Evolutionary conservation across 2,329 filamentous ascomycete species (phyloP), one percentile per base, ranked within the genome.

Genomic region (Diaporthe humulicola): DNA sequence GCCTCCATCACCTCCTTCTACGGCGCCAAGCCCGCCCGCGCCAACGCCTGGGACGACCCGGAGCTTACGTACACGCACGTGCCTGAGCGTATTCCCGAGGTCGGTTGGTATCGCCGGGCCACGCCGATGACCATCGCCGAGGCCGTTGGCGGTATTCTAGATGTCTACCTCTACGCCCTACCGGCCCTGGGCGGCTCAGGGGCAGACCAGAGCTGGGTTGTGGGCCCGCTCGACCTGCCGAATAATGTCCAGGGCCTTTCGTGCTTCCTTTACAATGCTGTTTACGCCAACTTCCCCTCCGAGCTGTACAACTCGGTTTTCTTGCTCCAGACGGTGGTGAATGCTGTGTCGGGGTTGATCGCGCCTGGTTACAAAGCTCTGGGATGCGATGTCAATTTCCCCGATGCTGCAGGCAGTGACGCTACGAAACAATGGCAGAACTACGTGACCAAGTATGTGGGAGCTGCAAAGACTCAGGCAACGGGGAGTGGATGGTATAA

Each of bases 1-100:
- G 75, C 75, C 28, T 76, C 75, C 71, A 71, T 76, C 66, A 76
- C 75, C 15, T 75, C 73, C 58, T 76, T 76, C 67, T 76, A 76
- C 73, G 75, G 75, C 58, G 75, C 75, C n/a, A 75, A 74, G 71
- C 75, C 75, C 19, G 40, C 38, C 52, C 52, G 64, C 50, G 48
- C 45, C 3, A 42, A 33, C 28, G 75, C 75, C 25, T 76, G 75
- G 75, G 17, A 58, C 33, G 71, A 75, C 36, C 64, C 74, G 25
- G 33, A 67, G 17, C 73, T 76, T 50, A 66, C 66, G 7, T 76
- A 76, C 71, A 75, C 74, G 15, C 74, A 74, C 33, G 71, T 76
- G 7, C 70, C 75, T 1, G 75, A 76, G 71, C 71, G 75, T 10
- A 76, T 76, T 58, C 76, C 74, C 15, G 74, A 77, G 58, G 36